Evolutionary conservation across 192 early-diverging fungal species (phyloP), one percentile per base, ranked within the genome.

Genomic region (Mortierella hygrophila): DNA sequence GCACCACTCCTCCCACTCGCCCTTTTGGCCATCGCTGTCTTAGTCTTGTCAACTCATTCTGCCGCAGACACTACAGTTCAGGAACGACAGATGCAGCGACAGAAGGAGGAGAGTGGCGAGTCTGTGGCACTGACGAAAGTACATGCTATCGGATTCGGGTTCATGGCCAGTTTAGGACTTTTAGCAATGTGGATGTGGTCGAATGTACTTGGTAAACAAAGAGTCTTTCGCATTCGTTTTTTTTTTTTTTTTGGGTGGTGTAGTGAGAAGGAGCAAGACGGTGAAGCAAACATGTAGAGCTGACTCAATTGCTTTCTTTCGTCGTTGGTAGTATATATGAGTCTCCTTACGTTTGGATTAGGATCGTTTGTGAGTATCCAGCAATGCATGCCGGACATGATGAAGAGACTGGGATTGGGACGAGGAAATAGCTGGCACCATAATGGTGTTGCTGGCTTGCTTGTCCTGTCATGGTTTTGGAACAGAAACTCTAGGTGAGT

Each of bases 301-400:
- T 20, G 13, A 70, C 38, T 60, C 46, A 37, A 47, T 41, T 77
- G 32, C 42, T 23, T 52, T 57, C 37, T 46, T n/a, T 68, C 68
- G 37, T 26, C 18, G 46, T 40, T 15, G 4, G 15, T 68, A 87
- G 88, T 89, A 3, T 89, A 89, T 41, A 68, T 82, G 38, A 86
- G 76, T 49, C 74, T 89, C 11, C 40, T 89, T 16, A 76, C 80
- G 1, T 89, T 89, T 68, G 83, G 83, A 16, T 23, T 89, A 44
- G 83, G 88, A 52, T 80, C 83, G n/a, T 89, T 89, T 69, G 79
- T 82, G 18, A 84, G 88, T 35, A 85, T 89, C 26, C 88, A 89
- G 29, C 80, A 82, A 57, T 85, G 65, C 29, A 73, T 82, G 44
- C 80, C 83, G 0, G 55, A 40, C 13, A 81, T 89, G 35, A 70